Evolutionary conservation across 345 rosid genomes (phyloP), one percentile per base, ranked within the genome.

Genomic region (Moringa oleifera): DNA sequence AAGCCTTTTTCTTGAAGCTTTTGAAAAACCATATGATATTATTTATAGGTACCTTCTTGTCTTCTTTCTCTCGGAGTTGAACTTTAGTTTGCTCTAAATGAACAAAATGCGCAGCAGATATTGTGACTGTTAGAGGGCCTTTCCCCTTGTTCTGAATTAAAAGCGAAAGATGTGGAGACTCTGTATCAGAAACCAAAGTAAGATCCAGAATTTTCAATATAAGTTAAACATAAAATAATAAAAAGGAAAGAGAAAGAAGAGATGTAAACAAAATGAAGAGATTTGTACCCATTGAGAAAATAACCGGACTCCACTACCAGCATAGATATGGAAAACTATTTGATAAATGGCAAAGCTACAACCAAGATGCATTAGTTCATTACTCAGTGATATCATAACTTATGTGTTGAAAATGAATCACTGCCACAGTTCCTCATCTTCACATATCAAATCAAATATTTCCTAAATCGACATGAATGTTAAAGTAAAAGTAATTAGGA

Each of bases 81-180:
- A 87, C 80, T 62, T 77, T 54, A 7, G 53, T 69, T 57, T 75
- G 68, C 69, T 83, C 85, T 55, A 85, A 75, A 20, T 47, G 67
- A 20, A 88, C 83, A 63, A 68, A 68, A 61, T 58, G 73, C 0
- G 93, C 88, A 63, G 89, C 92, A 57, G 81, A 68, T 61, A 90
- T 80, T 33, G 68, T 68, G n/a, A 90, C 77, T 36, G 37, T 51
- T 45, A 88, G 72, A 24, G 70, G 58, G 31, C 62, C 72, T 64
- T 83, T 77, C 56, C 78, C 97, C 73, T 76, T 84, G 75, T 86
- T 90, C 67, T 80, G 83, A 58, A 90, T 79, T 57, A 90, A 69
- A 64, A 90, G 92, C 10, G 87, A 88, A 36, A 86, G 78, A 58
- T 73, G 76, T 57, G 86, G 86, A 68, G 84, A 84, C 47, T 88